Percentiles rank a stretch among this genome's conserved stretches.
Evolutionary conservation across 495 filamentous ascomycete species (phyloP).

Genomic region (Neurospora sp.): DNA sequence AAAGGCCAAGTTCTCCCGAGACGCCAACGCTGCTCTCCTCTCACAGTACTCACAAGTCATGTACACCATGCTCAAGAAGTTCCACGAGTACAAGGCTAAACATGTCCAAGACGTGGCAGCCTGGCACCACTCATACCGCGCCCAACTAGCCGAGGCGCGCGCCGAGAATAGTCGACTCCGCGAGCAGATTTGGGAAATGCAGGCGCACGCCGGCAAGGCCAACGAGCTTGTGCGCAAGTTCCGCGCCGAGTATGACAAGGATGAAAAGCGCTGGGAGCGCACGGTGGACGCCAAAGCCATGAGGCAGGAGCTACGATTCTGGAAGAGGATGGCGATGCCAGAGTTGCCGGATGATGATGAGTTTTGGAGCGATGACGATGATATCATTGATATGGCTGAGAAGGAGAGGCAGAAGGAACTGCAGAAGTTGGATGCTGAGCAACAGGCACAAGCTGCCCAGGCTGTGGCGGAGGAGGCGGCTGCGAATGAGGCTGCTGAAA

Average conservation of each 20-base stretch:
- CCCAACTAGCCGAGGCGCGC: slow-evolving; percentile 46
- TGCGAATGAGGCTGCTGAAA: neutral
- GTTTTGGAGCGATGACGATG: slow-evolving; percentile 47
- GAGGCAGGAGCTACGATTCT: slow-evolving; percentile 42
- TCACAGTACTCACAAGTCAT: slow-evolving; percentile 37
- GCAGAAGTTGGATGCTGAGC: slow-evolving; percentile 24
- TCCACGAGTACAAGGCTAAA: slow-evolving; percentile 44
- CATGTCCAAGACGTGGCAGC: slow-evolving; percentile 39
- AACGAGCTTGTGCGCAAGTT: slow-evolving; percentile 41
- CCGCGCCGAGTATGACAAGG: slow-evolving; percentile 37
- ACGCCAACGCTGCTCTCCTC: slow-evolving; percentile 42
- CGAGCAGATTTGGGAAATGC: slow-evolving; percentile 48
- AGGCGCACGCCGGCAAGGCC: slow-evolving; percentile 37
- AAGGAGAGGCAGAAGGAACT: slow-evolving; percentile 36
- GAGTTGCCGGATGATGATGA: slow-evolving; percentile 38
- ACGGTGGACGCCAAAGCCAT: slow-evolving; percentile 30
- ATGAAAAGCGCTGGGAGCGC: slow-evolving; percentile 36
- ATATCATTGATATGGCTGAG: slow-evolving; percentile 42
- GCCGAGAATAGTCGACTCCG: slow-evolving; percentile 46
- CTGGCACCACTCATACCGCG: slow-evolving; percentile 47
- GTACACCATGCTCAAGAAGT: slow-evolving; percentile 39
- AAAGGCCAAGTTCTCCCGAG: slow-evolving; percentile 37
- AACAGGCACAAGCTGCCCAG: slow-evolving; percentile 23
- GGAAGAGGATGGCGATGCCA: slow-evolving; percentile 47
- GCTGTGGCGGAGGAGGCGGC: slow-evolving; percentile 9